phyloP scores from a whole-genome alignment of 1,284 basidiomycete genomes.

The Entoloma clypeatum region DNA sequence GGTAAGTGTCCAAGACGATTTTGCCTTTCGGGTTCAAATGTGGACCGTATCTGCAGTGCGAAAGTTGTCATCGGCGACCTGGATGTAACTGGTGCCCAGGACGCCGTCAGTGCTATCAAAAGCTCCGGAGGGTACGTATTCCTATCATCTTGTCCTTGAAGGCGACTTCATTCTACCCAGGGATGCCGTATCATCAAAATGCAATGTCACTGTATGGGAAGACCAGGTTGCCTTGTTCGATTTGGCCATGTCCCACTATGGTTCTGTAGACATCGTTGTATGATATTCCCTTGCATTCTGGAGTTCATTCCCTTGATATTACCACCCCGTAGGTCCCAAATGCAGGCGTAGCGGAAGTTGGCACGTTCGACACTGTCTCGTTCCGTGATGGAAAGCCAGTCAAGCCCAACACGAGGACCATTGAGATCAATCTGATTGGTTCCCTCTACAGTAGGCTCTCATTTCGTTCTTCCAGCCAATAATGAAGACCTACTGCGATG shows the following conservation, averaged over 20 bases:
- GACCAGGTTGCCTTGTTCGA: constrained; percentile 53
- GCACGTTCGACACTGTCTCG: constrained; percentile 30
- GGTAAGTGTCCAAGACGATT: constrained; percentile 32
- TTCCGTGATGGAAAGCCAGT: constrained; percentile 38
- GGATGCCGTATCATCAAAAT: constrained; percentile 39
- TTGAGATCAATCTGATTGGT: constrained; percentile 52
- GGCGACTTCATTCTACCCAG: constrained; percentile 26
- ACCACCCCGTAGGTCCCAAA: constrained; percentile 43
- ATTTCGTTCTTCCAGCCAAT: neutral
- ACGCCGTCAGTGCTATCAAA: constrained; percentile 40
- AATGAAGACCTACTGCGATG: neutral
- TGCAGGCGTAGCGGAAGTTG: constrained; percentile 49
- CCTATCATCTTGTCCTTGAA: neutral
- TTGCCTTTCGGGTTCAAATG: neutral
- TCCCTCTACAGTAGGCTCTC: constrained; percentile 44
- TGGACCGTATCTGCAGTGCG: constrained; percentile 36
- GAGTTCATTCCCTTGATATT: neutral
- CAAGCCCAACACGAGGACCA: constrained; percentile 42
- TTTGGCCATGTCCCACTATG: constrained; percentile 41
- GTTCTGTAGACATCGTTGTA: constrained; percentile 51
- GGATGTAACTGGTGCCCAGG: constrained; percentile 37
- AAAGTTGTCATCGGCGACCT: constrained; percentile 56
- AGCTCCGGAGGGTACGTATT: constrained; percentile 43
- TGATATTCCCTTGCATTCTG: constrained; percentile 10
- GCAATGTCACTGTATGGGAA: constrained; percentile 55